Evolutionary conservation across 495 filamentous ascomycete species (phyloP).

Genomic region (Xylaria telfairii): DNA sequence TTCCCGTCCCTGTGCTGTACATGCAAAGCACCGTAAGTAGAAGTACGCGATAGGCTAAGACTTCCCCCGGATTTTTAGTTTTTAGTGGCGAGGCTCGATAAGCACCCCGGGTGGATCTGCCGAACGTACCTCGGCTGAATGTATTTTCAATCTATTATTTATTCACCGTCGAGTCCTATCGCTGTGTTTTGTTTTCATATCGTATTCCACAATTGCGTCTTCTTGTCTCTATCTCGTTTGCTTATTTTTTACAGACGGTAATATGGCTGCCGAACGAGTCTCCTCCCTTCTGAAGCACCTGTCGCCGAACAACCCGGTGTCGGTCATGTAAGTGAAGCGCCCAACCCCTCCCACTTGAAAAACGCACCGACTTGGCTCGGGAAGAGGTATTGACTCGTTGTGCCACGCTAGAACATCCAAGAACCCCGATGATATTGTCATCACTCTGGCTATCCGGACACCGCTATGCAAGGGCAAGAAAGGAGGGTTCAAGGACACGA

Average conservation of each 20-base stretch:
- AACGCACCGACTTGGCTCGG: background rate
- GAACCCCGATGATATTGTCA: constrained; percentile 95
- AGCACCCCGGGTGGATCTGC: constrained; percentile 22
- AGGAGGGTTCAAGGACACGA: constrained; percentile 94
- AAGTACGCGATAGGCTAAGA: background rate
- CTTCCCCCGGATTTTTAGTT: constrained; percentile 15
- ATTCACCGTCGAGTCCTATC: background rate
- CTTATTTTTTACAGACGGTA: constrained; percentile 34
- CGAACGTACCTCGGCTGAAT: constrained; percentile 26
- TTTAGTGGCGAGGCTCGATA: background rate
- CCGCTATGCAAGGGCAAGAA: constrained; percentile 77
- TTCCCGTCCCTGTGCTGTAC: too few relatives aligned
- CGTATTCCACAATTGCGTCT: background rate
- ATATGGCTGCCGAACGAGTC: constrained; percentile 86
- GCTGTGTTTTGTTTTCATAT: background rate
- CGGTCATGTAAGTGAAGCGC: constrained; percentile 69
- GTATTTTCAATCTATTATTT: background rate
- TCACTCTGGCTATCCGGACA: constrained; percentile 81
- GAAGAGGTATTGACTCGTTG: background rate
- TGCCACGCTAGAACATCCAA: constrained; percentile 75
- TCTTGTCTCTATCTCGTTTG: background rate
- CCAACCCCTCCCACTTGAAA: background rate
- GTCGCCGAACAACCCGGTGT: constrained; percentile 70
- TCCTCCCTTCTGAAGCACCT: constrained; percentile 88
- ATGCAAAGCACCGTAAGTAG: too few relatives aligned